phyloP scores from a whole-genome alignment of 495 filamentous ascomycete species.

The Thermothielavioides terrestris region DNA sequence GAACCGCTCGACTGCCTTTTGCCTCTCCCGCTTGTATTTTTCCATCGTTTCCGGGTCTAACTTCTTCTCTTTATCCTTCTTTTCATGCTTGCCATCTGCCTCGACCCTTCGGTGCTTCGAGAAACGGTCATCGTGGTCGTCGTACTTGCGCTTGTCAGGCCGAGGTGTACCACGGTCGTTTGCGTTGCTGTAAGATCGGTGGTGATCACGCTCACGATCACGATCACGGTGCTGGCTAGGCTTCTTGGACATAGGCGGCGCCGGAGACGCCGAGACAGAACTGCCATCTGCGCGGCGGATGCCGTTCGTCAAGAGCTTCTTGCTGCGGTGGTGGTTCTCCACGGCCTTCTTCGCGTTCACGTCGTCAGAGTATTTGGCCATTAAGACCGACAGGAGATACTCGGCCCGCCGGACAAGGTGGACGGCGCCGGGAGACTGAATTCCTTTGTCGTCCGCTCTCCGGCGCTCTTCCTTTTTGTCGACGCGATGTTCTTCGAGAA shows the following conservation, averaged over 20 bases:
- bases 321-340: slow-evolving; percentile 85
- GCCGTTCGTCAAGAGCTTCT: slow-evolving; percentile 55
- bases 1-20: slow-evolving; percentile 29
- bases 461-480: slow-evolving; percentile 88
- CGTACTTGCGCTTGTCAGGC: slow-evolving; percentile 41
- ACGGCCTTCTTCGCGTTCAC: slow-evolving; percentile 68
- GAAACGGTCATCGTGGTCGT: slow-evolving; percentile 27
- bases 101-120: slow-evolving; percentile 30
- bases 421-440: slow-evolving; percentile 89
- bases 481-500: slow-evolving; percentile 94
- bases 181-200: slow-evolving; percentile 39
- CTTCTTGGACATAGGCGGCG: slow-evolving; percentile 39
- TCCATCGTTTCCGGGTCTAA: slow-evolving; percentile 28
- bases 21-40: slow-evolving; percentile 24
- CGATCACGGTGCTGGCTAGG: slow-evolving; percentile 31
- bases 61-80: slow-evolving; percentile 27
- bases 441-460: slow-evolving; percentile 64
- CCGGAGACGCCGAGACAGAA: slow-evolving; percentile 53
- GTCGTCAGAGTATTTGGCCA: slow-evolving; percentile 63
- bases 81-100: slow-evolving; percentile 22
- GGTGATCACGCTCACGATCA: slow-evolving; percentile 39
- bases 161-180: slow-evolving; percentile 37
- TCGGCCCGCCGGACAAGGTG: slow-evolving; percentile 92
- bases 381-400: slow-evolving; percentile 84
- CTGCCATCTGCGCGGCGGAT: slow-evolving; percentile 41